Evolutionary conservation across 352 stramenopile genomes (phyloP), one percentile per base, ranked within the genome.

Genomic region (Blastocystis sp.): DNA sequence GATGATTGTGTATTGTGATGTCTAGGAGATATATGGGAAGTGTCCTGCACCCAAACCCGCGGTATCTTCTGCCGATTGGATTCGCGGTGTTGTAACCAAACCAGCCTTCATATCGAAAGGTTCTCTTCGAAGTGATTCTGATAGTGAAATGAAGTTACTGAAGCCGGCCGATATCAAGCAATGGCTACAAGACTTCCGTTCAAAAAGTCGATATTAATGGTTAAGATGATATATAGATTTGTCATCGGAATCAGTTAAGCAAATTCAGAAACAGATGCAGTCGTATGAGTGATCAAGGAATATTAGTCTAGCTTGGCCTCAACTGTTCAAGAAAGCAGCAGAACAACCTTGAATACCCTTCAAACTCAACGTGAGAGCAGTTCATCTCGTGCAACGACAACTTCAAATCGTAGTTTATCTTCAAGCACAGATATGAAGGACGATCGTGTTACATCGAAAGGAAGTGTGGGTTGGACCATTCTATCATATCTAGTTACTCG

Each of bases 11-110:
- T 40, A 6, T 24, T 64, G 22, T 62, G 3, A 59, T 35, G 7
- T 24, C 5, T 56, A 81, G 70, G 70, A 81, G 30, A 81, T 81
- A 17, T 81, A 81, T 56, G 70, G 70, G 11, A 64, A 60, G 7
- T 59, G 24, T 30, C 70, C 70, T 2, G 19, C 35, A 17, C 33
- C 70, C 0, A 22, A 27, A 37, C 17, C 70, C 11, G 70, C 70
- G 6, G 11, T 81, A 6, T 51, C 70, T 22, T 22, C 40, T 40
- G 70, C 51, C 6, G 11, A 60, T 19, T 81, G 70, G 70, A 81
- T 44, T n/a, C 37, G 70, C 42, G 70, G 70, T n/a, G 42, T 56
- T 40, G 13, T 81, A 15, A 54, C 51, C 30, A 81, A 81, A 35
- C 70, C 70, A 5, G 48, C 13, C 42, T 40, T 24, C 11, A 35